These are phyloP conservation scores for Exserohilum turcica DNA, from an alignment of 2,329 filamentous ascomycete species.

Conservation along the genomic window DNA sequence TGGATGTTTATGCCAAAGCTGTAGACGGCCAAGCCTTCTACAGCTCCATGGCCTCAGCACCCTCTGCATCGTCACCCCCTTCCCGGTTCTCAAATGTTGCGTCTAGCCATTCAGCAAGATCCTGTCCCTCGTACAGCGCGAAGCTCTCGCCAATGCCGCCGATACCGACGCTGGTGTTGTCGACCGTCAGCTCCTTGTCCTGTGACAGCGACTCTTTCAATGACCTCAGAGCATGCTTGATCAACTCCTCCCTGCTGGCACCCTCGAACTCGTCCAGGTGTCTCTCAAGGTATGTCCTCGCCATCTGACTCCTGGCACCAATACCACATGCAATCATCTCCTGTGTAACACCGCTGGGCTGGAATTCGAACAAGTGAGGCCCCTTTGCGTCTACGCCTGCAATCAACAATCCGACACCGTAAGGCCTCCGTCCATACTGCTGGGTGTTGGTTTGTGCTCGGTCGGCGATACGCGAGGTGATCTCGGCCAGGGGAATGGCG, in stretches of 20 bases:
- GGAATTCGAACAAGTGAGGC: conserved; percentile 97
- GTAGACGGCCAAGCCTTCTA: neutral
- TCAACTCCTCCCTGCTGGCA: conserved; percentile 79
- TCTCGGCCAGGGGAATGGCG: conserved; percentile 84
- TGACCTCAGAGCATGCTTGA: conserved; percentile 86
- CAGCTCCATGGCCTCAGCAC: conserved; percentile 58
- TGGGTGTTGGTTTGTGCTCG: conserved; percentile 98
- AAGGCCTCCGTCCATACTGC: conserved; percentile 93
- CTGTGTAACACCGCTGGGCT: conserved; percentile 92
- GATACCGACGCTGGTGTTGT: conserved; percentile 92
- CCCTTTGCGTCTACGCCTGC: conserved; percentile 93
- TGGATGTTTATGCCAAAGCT: neutral
- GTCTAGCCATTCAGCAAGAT: conserved; percentile 85
- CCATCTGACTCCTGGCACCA: conserved; percentile 95
- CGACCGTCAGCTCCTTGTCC: conserved; percentile 95
- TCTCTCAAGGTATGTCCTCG: conserved; percentile 92
- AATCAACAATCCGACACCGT: conserved; percentile 90
- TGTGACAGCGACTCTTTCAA: conserved; percentile 95
- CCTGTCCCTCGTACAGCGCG: conserved; percentile 87
- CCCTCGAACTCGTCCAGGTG: conserved; percentile 83
- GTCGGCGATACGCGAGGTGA: conserved; percentile 90
- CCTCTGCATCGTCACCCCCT: conserved; percentile 44
- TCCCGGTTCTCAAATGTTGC: conserved; percentile 59
- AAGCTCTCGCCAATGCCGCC: conserved; percentile 81
- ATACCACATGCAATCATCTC: conserved; percentile 98